Evolutionary conservation across 805 yeast genomes (phyloP).

Genomic region (Myxozyma udenii): DNA sequence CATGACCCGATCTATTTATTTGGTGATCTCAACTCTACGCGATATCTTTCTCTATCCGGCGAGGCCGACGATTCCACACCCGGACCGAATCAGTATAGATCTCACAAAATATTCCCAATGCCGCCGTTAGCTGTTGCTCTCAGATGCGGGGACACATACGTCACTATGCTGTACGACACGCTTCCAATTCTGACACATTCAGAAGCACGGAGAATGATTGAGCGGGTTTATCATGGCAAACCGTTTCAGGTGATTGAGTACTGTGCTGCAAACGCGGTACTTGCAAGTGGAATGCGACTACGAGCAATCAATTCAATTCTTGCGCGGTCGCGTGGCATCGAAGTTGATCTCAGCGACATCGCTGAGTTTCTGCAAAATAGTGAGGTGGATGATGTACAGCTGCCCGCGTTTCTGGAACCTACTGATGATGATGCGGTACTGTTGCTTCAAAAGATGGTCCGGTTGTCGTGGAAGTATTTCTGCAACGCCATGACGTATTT

Average conservation of each 20-base stretch:
- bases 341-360: neutral
- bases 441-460: conserved; percentile 2
- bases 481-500: conserved; percentile 18
- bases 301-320: neutral
- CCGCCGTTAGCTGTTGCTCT: conserved; percentile 4
- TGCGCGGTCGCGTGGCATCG: neutral
- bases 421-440: neutral
- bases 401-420: no score
- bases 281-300: conserved; percentile 19
- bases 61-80: no score
- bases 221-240: conserved; percentile 10
- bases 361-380: neutral
- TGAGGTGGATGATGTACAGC: no score
- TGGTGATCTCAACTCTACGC: neutral
- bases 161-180: neutral
- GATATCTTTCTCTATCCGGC: no score
- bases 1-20: neutral
- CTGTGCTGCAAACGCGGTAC: conserved; percentile 14
- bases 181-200: conserved; percentile 16
- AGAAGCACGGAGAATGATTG: conserved; percentile 10
- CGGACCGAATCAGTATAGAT: neutral
- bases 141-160: neutral
- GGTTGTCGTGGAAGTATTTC: conserved; percentile 10
- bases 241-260: conserved; percentile 16
- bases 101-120: neutral